Evolutionary conservation across 805 yeast species (phyloP), one percentile per base, ranked within the genome.

Genomic region (Komagataella kurtzmanii): DNA sequence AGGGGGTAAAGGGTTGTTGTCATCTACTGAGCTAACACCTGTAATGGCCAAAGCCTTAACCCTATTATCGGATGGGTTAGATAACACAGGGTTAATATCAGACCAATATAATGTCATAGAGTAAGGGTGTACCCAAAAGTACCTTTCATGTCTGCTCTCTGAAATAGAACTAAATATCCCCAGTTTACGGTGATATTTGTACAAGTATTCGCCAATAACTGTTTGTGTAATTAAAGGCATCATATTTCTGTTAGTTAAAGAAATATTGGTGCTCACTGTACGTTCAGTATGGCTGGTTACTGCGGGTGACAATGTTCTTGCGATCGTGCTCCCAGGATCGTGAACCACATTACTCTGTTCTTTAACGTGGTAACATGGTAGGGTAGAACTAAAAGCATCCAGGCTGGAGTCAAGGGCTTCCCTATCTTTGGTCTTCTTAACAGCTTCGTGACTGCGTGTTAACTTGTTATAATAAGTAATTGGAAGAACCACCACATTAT

Each of bases 41-140:
- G 82, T 63, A 50, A 91, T 88, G 0, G 95, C 90, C 52, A 88
- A 81, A 12, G 93, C 89, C 57, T 82, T 79, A 3, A 95, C 85
- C 59, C 77, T 81, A 36, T 77, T 79, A 2, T 75, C 75, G 0
- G 82, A 69, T 7, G 88, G 85, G 57, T 85, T 83, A 3, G 80
- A 76, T 49, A 85, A 63, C 0, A 83, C 84, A 1, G 97, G 97
- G 60, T 86, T 87, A 10, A 81, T 74, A 4, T 77, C 74, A 3
- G 91, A 83, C 99, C 99, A 91, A 65, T 88, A 89, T 48, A 91
- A 71, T 0, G 96, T 88, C 71, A 88, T 69, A 7, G 93, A 84
- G 65, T 90, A 90, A 3, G 99, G 98, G 66, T 91, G 96, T 47
- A 93, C 79, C 98, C 98, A 93, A 75, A 91, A 91, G 69, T 80